These are phyloP conservation scores for Solanum gracilifrons DNA, from an alignment of 257 asterid species.

Conservation along the genomic window DNA sequence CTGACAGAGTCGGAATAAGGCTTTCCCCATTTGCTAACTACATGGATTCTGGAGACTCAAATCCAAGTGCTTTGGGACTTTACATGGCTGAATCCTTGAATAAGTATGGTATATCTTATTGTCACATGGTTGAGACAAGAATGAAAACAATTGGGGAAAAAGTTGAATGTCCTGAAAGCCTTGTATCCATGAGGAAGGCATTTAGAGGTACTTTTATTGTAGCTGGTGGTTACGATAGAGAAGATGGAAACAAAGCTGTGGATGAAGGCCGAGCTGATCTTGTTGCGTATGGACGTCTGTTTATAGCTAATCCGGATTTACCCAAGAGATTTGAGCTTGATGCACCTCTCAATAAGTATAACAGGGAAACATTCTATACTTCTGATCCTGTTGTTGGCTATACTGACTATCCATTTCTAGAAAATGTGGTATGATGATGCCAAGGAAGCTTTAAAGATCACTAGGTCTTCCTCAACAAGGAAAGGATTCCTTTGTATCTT, in stretches of 20 bases:
- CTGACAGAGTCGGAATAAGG: background rate
- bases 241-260: background rate
- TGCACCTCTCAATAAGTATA: background rate
- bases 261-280: background rate
- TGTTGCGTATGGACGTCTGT: background rate
- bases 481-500: background rate
- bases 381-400: background rate
- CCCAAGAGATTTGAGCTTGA: background rate
- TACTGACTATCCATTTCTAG: background rate
- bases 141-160: background rate
- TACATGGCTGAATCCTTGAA: background rate
- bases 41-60: background rate
- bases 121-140: background rate
- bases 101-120: background rate
- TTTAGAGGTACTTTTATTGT: background rate
- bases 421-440: background rate
- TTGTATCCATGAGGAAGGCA: background rate
- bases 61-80: background rate
- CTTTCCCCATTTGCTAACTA: background rate
- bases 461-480: background rate
- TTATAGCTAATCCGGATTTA: background rate
- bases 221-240: background rate
- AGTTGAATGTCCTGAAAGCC: background rate
- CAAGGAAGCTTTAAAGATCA: background rate
- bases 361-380: background rate